Conservation (phyloP, 106 monocot species). For the Acanthochlamys bracteata region DNA sequence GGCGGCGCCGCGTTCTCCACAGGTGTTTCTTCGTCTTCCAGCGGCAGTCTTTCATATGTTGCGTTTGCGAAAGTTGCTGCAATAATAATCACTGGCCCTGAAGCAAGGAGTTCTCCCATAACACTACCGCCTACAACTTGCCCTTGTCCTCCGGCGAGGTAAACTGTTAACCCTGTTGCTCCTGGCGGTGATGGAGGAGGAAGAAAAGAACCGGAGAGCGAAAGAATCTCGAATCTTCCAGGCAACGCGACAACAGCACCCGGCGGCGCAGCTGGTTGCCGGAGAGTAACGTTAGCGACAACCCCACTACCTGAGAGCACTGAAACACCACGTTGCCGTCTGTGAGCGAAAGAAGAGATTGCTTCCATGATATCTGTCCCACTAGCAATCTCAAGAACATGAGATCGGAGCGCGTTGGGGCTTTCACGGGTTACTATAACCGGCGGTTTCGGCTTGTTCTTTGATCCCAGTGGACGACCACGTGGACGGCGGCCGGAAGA, state of each 20-base stretch:
- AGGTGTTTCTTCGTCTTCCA: slow-evolving; percentile 24
- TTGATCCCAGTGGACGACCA: slow-evolving; percentile 38
- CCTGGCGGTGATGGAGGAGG: slow-evolving; percentile 35
- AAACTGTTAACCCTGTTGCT: slow-evolving; percentile 30
- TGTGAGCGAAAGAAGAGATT: slow-evolving; percentile 27
- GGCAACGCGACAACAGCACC: slow-evolving; percentile 24
- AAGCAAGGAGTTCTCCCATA: slow-evolving; percentile 28
- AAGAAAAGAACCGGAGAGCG: slow-evolving; percentile 38
- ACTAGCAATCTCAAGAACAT: slow-evolving; percentile 44
- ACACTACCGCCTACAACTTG: slow-evolving; percentile 32
- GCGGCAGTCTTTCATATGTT: slow-evolving; percentile 34
- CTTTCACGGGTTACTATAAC: slow-evolving; percentile 34
- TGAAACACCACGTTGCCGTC: slow-evolving; percentile 33
- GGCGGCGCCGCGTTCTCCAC: neutral
- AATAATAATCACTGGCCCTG: slow-evolving; percentile 34
- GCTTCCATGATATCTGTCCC: slow-evolving; percentile 40
- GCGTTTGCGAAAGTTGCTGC: slow-evolving; percentile 39
- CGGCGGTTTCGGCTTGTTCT: slow-evolving; percentile 50
- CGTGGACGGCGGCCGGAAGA: slow-evolving; percentile 17
- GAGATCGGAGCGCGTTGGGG: slow-evolving; percentile 34
- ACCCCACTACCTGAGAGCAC: slow-evolving; percentile 33
- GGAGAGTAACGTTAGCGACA: slow-evolving; percentile 41
- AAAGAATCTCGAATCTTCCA: slow-evolving; percentile 41
- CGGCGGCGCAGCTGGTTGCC: slow-evolving; percentile 24
- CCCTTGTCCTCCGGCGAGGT: slow-evolving; percentile 33